Base-by-base conservation (phyloP, 441 rosid genomes). In the Flueggea neowawraea region DNA sequence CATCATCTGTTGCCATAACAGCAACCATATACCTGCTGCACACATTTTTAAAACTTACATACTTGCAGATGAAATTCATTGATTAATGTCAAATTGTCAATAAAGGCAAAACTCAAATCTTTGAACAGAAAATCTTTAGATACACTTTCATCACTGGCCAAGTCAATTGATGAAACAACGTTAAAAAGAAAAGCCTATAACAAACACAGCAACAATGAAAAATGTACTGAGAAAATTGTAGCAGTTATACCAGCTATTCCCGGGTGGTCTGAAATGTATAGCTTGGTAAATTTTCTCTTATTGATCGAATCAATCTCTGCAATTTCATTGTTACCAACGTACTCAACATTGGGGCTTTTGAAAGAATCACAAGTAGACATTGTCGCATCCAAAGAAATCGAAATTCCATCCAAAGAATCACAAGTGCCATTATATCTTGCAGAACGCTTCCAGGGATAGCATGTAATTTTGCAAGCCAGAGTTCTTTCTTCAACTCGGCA, bases 271-370 rank as follows among this genome's bases (percentile, higher is more conserved):
- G 94, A 83, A 48, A 89, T 89, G 80, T 80, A 76, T 10, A 94
- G 92, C 65, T 82, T 82, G 75, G 82, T 82, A 53, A 86, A 75
- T 6, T 91, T 80, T 54, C 82, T 90, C 78, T 84, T 83, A 16
- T 86, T 85, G 31, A 86, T 71, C 1, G 89, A 87, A 65, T 85
- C 85, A 28, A 83, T 71, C 15, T 74, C 72, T 0, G 77, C 71
- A 60, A 75, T 77, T 51, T 87, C 75, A 10, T 77, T 64, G 48
- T 69, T 84, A 64, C 85, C 97, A 0, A 90, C 58, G 48, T 86
- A 88, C 69, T 90, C 96, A 48, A 88, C 85, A 49, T 81, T 88
- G 10, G 95, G 95, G 69, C 97, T 86, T 79, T 84, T 84, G 64
- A 80, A 81, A 32, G 98, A 90, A 62, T 85, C 86, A 61, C 88